phyloP scores from a whole-genome alignment of 2,329 filamentous ascomycete genomes.

The Lachnellula suecica region DNA sequence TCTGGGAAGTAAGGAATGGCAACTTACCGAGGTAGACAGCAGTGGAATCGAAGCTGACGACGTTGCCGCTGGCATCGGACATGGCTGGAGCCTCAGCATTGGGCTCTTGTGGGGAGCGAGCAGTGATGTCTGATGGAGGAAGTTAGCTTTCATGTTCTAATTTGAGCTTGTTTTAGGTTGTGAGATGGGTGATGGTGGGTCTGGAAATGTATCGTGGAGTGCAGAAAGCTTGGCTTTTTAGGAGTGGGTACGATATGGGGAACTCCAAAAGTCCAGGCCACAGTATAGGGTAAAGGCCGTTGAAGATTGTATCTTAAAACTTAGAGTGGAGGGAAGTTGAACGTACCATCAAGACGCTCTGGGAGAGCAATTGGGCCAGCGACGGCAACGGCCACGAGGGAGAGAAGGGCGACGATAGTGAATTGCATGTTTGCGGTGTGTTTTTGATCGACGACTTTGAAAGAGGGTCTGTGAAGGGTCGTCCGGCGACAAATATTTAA shows the following conservation, averaged over 20 bases:
- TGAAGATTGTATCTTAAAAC: neutral
- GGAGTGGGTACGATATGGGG: too few relatives aligned
- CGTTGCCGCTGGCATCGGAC: constrained; percentile 23
- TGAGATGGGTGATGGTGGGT: neutral
- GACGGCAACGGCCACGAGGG: constrained; percentile 27
- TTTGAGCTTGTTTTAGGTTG: neutral
- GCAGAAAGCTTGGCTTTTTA: too few relatives aligned
- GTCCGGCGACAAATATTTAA: constrained; percentile 34
- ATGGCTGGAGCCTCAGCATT: constrained; percentile 24
- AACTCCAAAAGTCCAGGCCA: neutral
- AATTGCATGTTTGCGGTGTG: constrained; percentile 30
- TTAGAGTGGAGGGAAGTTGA: neutral
- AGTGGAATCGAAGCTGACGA: constrained; percentile 24
- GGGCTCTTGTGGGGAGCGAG: constrained; percentile 10
- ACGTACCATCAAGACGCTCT: constrained; percentile 24
- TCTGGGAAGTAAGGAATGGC: neutral
- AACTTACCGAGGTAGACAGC: constrained; percentile 24
- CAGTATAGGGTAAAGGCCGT: neutral
- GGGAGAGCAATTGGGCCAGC: constrained; percentile 23
- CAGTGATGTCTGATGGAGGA: constrained; percentile 12
- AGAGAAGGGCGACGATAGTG: constrained; percentile 26
- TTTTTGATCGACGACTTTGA: constrained; percentile 10
- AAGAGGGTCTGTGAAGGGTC: constrained; percentile 21
- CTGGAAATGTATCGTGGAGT: neutral
- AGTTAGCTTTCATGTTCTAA: neutral